Conservation (phyloP, 306 rosid genomes). For the Quercus bicolor region DNA sequence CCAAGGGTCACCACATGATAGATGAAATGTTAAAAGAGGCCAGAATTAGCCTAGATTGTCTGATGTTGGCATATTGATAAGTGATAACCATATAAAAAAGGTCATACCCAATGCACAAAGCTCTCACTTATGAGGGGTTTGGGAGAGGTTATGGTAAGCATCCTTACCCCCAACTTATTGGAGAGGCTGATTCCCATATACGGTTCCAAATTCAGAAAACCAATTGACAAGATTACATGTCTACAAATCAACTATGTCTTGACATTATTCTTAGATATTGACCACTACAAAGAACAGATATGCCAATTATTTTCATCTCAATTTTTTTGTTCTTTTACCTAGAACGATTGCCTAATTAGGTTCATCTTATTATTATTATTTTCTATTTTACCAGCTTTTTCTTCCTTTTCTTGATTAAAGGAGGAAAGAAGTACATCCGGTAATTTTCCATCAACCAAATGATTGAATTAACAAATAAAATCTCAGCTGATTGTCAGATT, state of each 20-base stretch:
- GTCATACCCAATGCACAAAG: no score
- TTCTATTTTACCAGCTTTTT: background rate
- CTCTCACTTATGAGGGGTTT: no score
- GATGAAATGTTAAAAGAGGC: slow-evolving; percentile 10
- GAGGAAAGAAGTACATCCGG: background rate
- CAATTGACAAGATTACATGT: background rate
- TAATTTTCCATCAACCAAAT: background rate
- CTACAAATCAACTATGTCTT: background rate
- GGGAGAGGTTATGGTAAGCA: no score
- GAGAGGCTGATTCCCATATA: no score
- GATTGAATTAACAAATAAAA: slow-evolving; percentile 10
- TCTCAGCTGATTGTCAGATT: slow-evolving; percentile 4
- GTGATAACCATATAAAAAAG: background rate
- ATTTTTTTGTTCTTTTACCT: background rate
- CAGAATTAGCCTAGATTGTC: background rate
- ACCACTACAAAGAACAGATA: background rate
- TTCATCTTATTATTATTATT: background rate
- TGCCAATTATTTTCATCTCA: background rate
- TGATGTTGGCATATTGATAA: background rate
- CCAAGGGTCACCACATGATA: background rate
- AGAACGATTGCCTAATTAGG: background rate
- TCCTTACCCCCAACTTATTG: no score
- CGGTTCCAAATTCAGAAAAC: background rate
- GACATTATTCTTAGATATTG: background rate
- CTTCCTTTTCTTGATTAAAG: background rate